Evolutionary conservation across 2,329 filamentous ascomycete species (phyloP).

Genomic region (Aspergillus pseudoviridinutans): DNA sequence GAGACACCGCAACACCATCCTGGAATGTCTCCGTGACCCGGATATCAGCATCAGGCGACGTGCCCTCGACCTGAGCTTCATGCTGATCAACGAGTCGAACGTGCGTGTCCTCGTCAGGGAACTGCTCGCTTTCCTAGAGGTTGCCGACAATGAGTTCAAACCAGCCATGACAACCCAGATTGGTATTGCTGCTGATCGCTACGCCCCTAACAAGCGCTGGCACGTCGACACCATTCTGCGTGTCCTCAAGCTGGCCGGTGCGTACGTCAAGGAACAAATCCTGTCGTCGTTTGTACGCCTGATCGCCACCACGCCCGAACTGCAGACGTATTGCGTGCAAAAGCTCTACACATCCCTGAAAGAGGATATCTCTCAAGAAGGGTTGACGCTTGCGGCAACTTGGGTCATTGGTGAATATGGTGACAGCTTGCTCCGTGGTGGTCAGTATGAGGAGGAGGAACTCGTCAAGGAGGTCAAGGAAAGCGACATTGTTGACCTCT

Average conservation of each 20-base stretch:
- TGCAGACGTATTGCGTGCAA: conserved; percentile 94
- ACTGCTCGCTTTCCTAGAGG: conserved; percentile 89
- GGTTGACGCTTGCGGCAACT: conserved; percentile 82
- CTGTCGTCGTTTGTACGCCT: conserved; percentile 93
- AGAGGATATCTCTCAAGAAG: conserved; percentile 97
- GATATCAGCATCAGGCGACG: conserved; percentile 96
- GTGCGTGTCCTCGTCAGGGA: conserved; percentile 91
- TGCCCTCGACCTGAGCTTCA: conserved; percentile 97
- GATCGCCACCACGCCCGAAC: conserved; percentile 87
- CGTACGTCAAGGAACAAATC: conserved; percentile 97
- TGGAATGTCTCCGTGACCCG: conserved; percentile 92
- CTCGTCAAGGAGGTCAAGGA: conserved; percentile 78
- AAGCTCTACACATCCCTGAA: conserved; percentile 89
- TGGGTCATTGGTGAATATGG: conserved; percentile 99
- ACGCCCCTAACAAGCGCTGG: conserved; percentile 95
- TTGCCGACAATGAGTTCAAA: conserved; percentile 98
- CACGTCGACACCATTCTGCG: conserved; percentile 97
- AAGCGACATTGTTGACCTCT: conserved; percentile 87
- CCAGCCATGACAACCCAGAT: conserved; percentile 98
- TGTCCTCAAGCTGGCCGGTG: conserved; percentile 87
- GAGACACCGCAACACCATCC: conserved; percentile 91
- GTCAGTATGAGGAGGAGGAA: conserved; percentile 92
- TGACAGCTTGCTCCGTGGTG: conserved; percentile 80
- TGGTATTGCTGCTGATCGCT: conserved; percentile 92
- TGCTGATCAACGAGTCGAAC: conserved; percentile 94